Evolutionary conservation across 331 rosid species (phyloP).

Genomic region (Quercus lobata): DNA sequence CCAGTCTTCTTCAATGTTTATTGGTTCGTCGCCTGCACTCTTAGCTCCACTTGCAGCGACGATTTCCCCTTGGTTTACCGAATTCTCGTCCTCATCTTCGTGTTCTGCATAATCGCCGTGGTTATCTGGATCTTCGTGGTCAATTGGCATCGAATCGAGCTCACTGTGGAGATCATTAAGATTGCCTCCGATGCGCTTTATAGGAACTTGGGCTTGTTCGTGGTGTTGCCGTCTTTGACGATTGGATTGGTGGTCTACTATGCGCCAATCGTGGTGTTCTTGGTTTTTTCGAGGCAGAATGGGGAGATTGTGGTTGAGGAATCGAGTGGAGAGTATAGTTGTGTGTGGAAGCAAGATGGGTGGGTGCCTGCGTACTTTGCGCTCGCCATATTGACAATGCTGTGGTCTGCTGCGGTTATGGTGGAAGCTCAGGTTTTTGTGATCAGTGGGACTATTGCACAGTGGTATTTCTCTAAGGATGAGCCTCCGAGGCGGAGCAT

Average conservation of each 20-base stretch:
- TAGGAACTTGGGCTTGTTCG: constrained; percentile 58
- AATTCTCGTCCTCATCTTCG: constrained; percentile 51
- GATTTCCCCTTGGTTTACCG: constrained; percentile 62
- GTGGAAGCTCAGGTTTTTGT: constrained; percentile 80
- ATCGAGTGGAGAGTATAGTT: constrained; percentile 36
- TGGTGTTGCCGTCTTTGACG: constrained; percentile 57
- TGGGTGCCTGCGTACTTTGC: constrained; percentile 95
- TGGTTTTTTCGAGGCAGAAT: constrained; percentile 70
- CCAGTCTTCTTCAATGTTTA: constrained; percentile 75
- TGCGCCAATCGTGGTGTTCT: constrained; percentile 73
- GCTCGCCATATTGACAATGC: constrained; percentile 78
- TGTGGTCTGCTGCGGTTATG: constrained; percentile 79
- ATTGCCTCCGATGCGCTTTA: constrained; percentile 76
- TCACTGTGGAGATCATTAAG: constrained; percentile 66
- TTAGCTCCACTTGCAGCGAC: constrained; percentile 52
- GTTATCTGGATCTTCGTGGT: constrained; percentile 71
- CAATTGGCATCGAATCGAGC: constrained; percentile 84
- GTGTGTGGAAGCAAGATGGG: constrained; percentile 82
- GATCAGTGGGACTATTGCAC: constrained; percentile 83
- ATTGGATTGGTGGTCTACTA: constrained; percentile 53
- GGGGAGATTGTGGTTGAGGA: constrained; percentile 49
- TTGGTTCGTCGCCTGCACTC: constrained; percentile 86
- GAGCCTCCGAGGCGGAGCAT: constrained; percentile 47
- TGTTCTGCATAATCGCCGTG: constrained; percentile 57
- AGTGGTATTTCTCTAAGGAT: constrained; percentile 79